Conservation (phyloP, 2,329 filamentous ascomycete genomes). For the Alternaria angustiovoidea region DNA sequence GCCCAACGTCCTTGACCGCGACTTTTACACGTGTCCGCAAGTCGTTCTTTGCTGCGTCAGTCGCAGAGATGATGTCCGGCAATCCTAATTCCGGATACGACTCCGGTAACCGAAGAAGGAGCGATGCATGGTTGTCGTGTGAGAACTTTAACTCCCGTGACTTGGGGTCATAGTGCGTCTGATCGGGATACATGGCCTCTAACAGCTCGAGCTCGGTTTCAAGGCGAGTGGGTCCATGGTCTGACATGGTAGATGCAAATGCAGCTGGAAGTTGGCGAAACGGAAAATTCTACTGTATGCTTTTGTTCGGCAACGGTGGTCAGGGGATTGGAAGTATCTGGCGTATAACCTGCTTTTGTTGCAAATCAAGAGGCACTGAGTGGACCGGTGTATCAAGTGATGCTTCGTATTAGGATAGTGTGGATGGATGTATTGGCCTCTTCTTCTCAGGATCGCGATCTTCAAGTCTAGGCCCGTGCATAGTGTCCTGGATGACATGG, state of each 20-base stretch:
- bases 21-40: slow-evolving; percentile 44
- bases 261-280: not conserved
- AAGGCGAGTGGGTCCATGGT: slow-evolving; percentile 33
- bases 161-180: slow-evolving; percentile 45
- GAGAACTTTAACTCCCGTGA: slow-evolving; percentile 52
- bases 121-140: slow-evolving; percentile 28
- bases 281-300: not conserved
- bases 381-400: slow-evolving; percentile 9
- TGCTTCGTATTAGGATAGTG: not conserved
- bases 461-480: slow-evolving; percentile 5
- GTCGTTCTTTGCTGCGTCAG: slow-evolving; percentile 46
- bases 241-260: slow-evolving; percentile 15
- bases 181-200: slow-evolving; percentile 56
- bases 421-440: slow-evolving; percentile 7
- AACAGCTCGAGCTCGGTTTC: slow-evolving; percentile 53
- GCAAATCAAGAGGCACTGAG: not conserved
- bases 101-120: slow-evolving; percentile 52
- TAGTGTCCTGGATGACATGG: not conserved
- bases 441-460: slow-evolving; percentile 10
- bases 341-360: slow-evolving; percentile 1
- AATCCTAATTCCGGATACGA: slow-evolving; percentile 47
- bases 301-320: not conserved
- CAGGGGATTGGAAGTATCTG: not conserved
- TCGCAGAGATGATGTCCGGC: slow-evolving; percentile 53
- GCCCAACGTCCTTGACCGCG: slow-evolving; percentile 31